Base-by-base conservation (phyloP, 2,329 filamentous ascomycete genomes). In the Domatiomyces globalis region DNA sequence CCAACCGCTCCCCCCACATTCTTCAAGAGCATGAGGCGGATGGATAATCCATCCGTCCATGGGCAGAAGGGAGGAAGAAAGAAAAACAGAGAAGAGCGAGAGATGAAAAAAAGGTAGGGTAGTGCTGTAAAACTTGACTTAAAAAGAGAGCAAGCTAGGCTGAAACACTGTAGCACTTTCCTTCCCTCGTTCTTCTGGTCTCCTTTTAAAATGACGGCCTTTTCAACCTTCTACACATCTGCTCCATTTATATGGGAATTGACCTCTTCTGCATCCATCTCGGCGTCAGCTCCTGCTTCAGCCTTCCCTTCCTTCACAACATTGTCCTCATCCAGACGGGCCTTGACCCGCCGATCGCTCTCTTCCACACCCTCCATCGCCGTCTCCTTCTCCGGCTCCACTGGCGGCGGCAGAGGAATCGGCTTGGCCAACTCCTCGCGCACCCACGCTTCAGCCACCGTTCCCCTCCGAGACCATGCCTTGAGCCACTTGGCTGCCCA, bases 401-500 rank as follows among this genome's bases (percentile, higher is more conserved):
- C 48, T 27, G 54, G 52, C 42, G 47, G 50, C 36, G 54, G 56
- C 51, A 53, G 54, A 4, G 69, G 69, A 17, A 65, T 67, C 9
- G 75, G 72, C 53, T 70, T 68, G 2, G 74, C 69, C 49, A 77
- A 71, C 17, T 72, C 71, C 59, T 81, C 79, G 9, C 72, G 71
- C 17, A 81, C 76, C 54, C 79, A 75, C 0, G 84, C 78, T 68
- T 95, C 88, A 70, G 96, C 89, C 12, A 96, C 86, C 2, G 85
- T 86, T 12, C 79, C 79, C 68, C 87, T 84, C 44, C 92, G 76
- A 61, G 81, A 73, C 67, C 95, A 95, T 1, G 92, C 87, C 29
- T 87, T 77, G 56, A 87, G 71, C 92, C 92, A 98, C 46, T 88
- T 78, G 63, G 80, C 78, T 0, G 84, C 89, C 92, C 92, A 96